Percentiles rank a stretch among this genome's conserved stretches.
These are phyloP conservation scores for Cryptococcus maquisensis DNA, from an alignment of 1,284 basidiomycete genomes.

Conservation along the genomic window DNA sequence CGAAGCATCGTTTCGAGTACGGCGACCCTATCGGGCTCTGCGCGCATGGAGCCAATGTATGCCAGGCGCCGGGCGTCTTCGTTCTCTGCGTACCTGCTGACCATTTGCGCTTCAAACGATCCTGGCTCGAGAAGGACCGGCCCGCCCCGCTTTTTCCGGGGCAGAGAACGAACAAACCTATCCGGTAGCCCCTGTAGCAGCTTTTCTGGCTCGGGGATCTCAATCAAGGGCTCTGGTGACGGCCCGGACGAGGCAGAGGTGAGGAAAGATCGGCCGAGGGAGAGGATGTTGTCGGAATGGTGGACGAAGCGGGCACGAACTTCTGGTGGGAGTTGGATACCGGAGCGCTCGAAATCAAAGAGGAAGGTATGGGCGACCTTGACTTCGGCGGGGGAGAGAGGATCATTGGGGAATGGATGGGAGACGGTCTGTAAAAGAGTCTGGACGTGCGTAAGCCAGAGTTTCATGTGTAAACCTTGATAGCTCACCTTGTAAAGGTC, in stretches of 20 bases:
- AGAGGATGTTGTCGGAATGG: constrained; percentile 86
- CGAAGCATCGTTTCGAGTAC: constrained; percentile 71
- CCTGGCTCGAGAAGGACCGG: constrained; percentile 51
- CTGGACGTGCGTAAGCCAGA: constrained; percentile 14
- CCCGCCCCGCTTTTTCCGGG: constrained; percentile 18
- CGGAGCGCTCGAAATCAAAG: constrained; percentile 95
- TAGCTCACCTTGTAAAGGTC: constrained; percentile 74
- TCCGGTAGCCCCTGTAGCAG: constrained; percentile 43
- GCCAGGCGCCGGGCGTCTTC: constrained; percentile 75
- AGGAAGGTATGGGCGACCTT: constrained; percentile 90
- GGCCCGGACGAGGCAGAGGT: constrained; percentile 54
- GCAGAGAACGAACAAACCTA: constrained; percentile 54
- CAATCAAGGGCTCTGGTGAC: constrained; percentile 24
- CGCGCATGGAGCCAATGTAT: constrained; percentile 65
- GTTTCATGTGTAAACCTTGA: neutral
- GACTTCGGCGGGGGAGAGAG: constrained; percentile 43
- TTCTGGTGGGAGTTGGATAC: constrained; percentile 77
- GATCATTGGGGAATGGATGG: constrained; percentile 29
- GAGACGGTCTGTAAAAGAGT: constrained; percentile 46
- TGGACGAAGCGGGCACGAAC: constrained; percentile 79
- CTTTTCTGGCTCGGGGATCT: constrained; percentile 39
- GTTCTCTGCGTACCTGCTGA: constrained; percentile 76
- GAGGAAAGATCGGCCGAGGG: constrained; percentile 81
- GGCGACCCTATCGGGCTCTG: constrained; percentile 50
- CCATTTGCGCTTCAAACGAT: constrained; percentile 84